A percentile compares a stretch with the other conserved stretches of the same genome.
These are phyloP conservation scores for Ambrosiella beaveri DNA, from an alignment of 2,329 filamentous ascomycete species.

Conservation along the genomic window DNA sequence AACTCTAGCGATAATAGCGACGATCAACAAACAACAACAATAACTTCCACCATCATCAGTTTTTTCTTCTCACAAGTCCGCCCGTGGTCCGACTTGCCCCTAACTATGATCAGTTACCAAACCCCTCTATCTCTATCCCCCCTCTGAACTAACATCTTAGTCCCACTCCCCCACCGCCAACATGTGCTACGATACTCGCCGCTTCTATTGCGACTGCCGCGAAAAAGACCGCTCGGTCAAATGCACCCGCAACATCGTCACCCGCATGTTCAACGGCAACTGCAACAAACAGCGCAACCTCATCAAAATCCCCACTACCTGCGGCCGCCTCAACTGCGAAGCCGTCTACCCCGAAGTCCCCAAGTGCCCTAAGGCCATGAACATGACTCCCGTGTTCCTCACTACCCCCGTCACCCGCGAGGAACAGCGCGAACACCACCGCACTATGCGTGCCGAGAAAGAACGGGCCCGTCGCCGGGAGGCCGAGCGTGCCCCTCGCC, in stretches of 20 bases:
- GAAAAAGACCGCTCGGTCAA: neutral
- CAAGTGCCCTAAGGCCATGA: neutral
- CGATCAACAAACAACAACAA: no score
- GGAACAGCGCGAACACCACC: neutral
- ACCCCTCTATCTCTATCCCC: neutral
- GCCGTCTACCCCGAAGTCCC: slow-evolving; percentile 2
- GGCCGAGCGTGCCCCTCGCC: neutral
- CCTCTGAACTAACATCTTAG: neutral
- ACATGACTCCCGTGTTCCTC: neutral
- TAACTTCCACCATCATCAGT: no score
- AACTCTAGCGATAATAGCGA: no score
- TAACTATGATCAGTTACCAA: neutral
- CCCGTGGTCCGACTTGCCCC: no score
- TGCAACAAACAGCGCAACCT: slow-evolving; percentile 1
- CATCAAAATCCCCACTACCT: slow-evolving; percentile 1
- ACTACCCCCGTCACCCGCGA: neutral
- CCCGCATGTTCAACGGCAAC: neutral
- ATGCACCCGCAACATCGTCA: neutral
- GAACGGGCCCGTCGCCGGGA: neutral
- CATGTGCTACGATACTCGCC: slow-evolving; percentile 5
- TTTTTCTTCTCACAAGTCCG: no score
- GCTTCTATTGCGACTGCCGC: slow-evolving; percentile 3
- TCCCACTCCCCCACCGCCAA: neutral
- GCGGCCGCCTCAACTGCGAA: slow-evolving; percentile 7
- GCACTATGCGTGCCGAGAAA: neutral